Evolutionary conservation across 192 early-diverging fungal genomes (phyloP), one percentile per base, ranked within the genome.

Genomic region (Coemansia sp.): DNA sequence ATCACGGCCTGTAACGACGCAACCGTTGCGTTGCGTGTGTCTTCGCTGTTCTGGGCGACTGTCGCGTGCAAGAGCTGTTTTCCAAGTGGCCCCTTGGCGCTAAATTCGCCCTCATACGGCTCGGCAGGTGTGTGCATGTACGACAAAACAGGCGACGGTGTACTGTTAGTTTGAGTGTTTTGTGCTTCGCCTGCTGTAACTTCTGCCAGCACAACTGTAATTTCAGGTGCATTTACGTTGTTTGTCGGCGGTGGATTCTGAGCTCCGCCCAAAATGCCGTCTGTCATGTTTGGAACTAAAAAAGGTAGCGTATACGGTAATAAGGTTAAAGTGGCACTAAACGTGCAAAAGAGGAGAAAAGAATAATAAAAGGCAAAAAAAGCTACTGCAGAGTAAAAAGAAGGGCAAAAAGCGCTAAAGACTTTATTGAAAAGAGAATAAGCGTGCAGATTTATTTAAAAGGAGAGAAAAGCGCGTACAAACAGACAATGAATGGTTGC

Each of bases 81-180:
- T 18, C 54, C 54, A 3, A n/a, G 15, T 10, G 31, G n/a, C 6
- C 14, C 10, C 36, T 9, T 36, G 18, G 34, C 0, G 36, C 50
- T 21, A 14, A 44, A 28, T n/a, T 62, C 56, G 40, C 61, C 56
- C 18, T 56, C 66, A 52, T 74, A 74, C 15, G 66, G 71, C 62
- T 74, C 71, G 28, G 71, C 61, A 1, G 71, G 71, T 11, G 71
- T 74, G 62, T 68, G 71, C 11, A 63, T 23, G 49, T 74, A 74
- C 9, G 71, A 74, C 5, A 47, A 53, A 8, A 56, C 62, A 3
- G 38, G 50, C 55, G 66, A 65, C 40, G 57, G 37, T 20, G 36
- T 31, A 8, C 9, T 9, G 46, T 50, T 59, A 23, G n/a, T 3
- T 14, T 15, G 24, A 24, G 26, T 24, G 17, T 7, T 20, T 5